Evolutionary conservation across 768 basidiomycete genomes (phyloP).

Genomic region (Psilocybe subaeruginosa): DNA sequence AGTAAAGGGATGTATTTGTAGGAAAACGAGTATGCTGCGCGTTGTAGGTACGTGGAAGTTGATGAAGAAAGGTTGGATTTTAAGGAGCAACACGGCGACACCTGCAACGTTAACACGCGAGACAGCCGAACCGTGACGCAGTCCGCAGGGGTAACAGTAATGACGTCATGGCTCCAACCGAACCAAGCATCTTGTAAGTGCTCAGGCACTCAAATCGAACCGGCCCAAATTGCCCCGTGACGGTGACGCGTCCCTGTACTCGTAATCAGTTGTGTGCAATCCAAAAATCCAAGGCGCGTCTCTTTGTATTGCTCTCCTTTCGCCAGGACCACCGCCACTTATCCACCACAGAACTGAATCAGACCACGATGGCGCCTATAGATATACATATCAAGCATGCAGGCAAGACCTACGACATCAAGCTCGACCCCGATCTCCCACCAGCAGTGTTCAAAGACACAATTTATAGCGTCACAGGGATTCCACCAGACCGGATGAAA

Average conservation of each 20-base stretch:
- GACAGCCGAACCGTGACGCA: conserved; percentile 13
- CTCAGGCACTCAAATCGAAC: conserved; percentile 4
- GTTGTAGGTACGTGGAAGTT: conserved; percentile 19
- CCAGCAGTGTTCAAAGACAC: conserved; percentile 80
- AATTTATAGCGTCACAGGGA: conserved; percentile 80
- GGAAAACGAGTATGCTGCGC: conserved; percentile 7
- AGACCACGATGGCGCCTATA: conserved; percentile 59
- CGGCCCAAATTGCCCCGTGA: conserved; percentile 21
- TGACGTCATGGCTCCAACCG: conserved; percentile 21
- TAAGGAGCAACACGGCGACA: too few species aligned
- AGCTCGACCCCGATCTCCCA: conserved; percentile 73
- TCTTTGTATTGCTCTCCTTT: conserved; percentile 3
- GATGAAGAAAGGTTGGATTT: background rate
- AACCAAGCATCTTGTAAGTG: background rate
- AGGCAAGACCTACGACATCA: conserved; percentile 74
- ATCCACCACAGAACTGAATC: background rate
- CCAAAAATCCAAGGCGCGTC: conserved; percentile 18
- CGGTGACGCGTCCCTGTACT: conserved; percentile 26
- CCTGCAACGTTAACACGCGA: conserved; percentile 1
- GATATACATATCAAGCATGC: conserved; percentile 89
- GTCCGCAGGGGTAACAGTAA: background rate
- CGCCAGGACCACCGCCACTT: conserved; percentile 11
- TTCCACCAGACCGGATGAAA: conserved; percentile 93
- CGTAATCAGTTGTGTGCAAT: conserved; percentile 21
- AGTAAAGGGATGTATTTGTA: conserved; percentile 2